Base-by-base conservation (phyloP, 75 land plant species). In the Azolla pinnata region DNA sequence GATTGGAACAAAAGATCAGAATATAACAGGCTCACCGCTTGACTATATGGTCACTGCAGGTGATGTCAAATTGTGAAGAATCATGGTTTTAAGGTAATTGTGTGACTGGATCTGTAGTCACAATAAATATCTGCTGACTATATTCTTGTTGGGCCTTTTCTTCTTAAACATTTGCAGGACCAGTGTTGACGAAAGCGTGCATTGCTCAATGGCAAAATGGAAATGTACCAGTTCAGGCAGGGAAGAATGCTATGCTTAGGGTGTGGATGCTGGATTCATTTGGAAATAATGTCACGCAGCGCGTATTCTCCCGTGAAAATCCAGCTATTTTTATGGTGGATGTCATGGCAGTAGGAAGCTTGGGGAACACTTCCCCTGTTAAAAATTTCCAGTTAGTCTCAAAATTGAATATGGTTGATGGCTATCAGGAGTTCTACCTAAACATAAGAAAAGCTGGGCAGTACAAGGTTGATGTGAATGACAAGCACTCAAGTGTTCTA, bases 201-300 rank as follows among this genome's bases (percentile, higher is more conserved):
- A 47, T 16, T 12, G 7, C 50, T 3, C 50, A 47, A 20, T 47
- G 50, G 50, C 3, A 12, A 20, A 47, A 47, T 18, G 19, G 20
- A 4, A 12, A 9, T 12, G 19, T 9, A 20, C 10, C 50, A 47
- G 3, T 7, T 7, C 4, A 47, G 19, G 50, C 50, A 47, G 50
- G 50, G 20, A 9, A 47, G 4, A 18, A 9, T 9, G 4, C 7
- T 3, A 18, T 20, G 3, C 18, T 47, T 4, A 47, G 50, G 18
- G 50, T 47, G 4, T 47, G 50, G 50, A 3, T 47, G 10, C 10
- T 7, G 20, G 50, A 47, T 18, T 3, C 50, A 3, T 47, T 9
- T 47, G 50, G 50, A 47, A 47, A 47, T 47, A 47, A 20, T 47
- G 50, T 47, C 18, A 47, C 20, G 4, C 50, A 20, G 4, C 4